Base-by-base conservation (phyloP, 2,329 filamentous ascomycete genomes). In the Plectosphaerella sp. region DNA sequence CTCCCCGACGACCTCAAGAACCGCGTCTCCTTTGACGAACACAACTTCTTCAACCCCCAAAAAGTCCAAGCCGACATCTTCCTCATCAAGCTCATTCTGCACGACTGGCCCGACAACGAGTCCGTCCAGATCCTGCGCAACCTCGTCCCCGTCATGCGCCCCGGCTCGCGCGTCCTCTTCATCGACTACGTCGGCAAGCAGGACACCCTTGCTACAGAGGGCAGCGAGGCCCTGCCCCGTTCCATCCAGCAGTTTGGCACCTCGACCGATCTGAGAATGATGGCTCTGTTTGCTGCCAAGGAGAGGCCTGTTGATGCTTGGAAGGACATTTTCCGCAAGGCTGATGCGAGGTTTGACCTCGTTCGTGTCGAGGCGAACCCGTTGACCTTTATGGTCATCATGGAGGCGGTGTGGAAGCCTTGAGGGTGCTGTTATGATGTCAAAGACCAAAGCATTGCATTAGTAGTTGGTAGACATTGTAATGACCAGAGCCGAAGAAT, bases 51-150 rank as follows among this genome's bases (percentile, higher is more conserved):
- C 62, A 53, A 64, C 41, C 67, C 68, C 1, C 71, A 74, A 56
- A 57, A 65, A 1, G 61, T 68, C 5, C 52, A 63, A 16, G 78
- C 73, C 10, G 76, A 78, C 52, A 65, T 79, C 47, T 82, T 78
- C 64, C 66, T 82, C 52, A 62, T 83, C 55, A 78, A 79, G 59
- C 65, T 74, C 53, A 78, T 82, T 51, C 67, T 83, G 15, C 79
- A 83, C 61, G 78, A 82, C 65, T 81, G 77, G 76, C 70, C 77
- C 0, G 77, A 81, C 50, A 64, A 67, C 22, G 67, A 76, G 47
- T 64, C 64, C 5, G 53, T 67, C 20, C 59, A 62, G 51, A 76
- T 79, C 47, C 63, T 74, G 41, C 67, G 65, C 41, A 68, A 66
- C 1, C 61, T 80, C 25, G 59, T 72, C 0, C 72, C 77, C 1